phyloP scores from a whole-genome alignment of 345 rosid species.

The Boechera retrofracta region DNA sequence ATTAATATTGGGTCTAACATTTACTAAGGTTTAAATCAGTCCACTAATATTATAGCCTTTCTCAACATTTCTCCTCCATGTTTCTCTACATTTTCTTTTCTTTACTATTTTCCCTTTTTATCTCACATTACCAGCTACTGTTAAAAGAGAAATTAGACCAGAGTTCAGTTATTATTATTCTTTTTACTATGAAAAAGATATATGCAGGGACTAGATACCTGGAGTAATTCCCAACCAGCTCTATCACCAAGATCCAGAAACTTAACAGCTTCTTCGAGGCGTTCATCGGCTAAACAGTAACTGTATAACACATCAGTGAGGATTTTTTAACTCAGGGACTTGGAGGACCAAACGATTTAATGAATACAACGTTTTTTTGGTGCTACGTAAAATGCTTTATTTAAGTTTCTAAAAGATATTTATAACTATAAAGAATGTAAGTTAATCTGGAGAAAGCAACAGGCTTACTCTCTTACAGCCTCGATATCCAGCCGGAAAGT shows the following conservation, averaged over 20 bases:
- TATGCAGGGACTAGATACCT: slow-evolving; percentile 53
- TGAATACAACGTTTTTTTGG: neutral
- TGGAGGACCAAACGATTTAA: neutral
- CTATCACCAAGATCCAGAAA: slow-evolving; percentile 79
- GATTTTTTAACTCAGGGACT: slow-evolving; percentile 6
- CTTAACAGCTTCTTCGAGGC: slow-evolving; percentile 77
- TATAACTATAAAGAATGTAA: neutral
- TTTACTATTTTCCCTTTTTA: neutral
- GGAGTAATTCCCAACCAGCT: slow-evolving; percentile 95
- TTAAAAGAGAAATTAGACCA: neutral
- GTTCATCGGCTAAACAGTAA: slow-evolving; percentile 92
- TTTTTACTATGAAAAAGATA: neutral
- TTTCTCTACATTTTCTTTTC: neutral
- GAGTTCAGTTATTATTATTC: neutral
- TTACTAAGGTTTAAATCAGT: neutral
- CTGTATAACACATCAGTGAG: slow-evolving; percentile 49
- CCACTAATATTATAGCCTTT: neutral
- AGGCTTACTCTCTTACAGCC: slow-evolving; percentile 89
- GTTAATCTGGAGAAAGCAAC: slow-evolving; percentile 21
- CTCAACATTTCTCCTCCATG: neutral
- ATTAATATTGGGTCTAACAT: neutral
- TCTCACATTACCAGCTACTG: neutral
- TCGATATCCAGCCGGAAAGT: slow-evolving; percentile 88
- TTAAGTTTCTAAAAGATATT: neutral
- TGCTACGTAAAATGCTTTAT: neutral